Percentiles rank a stretch among this genome's conserved stretches.
These are phyloP conservation scores for Ophiocordyceps camponoti-saundersi DNA, from an alignment of 2,329 filamentous ascomycete species.

Conservation along the genomic window DNA sequence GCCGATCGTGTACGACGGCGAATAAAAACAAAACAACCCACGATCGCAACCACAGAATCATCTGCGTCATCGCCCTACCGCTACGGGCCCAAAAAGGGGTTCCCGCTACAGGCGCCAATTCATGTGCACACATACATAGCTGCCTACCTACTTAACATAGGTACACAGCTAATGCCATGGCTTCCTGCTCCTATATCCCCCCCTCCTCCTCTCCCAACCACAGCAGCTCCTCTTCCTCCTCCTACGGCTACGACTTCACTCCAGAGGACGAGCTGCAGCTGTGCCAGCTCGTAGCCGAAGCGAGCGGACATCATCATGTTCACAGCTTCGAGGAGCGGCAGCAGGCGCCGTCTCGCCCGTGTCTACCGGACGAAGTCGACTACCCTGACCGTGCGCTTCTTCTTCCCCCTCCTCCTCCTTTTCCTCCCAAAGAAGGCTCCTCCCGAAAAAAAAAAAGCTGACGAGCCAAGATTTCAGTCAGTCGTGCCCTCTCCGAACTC, in stretches of 20 bases:
- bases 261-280: constrained; percentile 27
- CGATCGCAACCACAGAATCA: too few species aligned
- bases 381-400: constrained; percentile 36
- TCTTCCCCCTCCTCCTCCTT: not conserved
- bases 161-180: too few species aligned
- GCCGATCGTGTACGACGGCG: too few species aligned
- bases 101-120: too few species aligned
- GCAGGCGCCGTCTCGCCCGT: too few species aligned
- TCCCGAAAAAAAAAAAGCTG: constrained; percentile 14
- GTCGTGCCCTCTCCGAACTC: constrained; percentile 18
- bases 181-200: too few species aligned
- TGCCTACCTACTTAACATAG: not conserved
- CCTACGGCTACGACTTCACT: constrained; percentile 30
- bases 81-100: too few species aligned
- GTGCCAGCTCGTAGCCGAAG: constrained; percentile 11
- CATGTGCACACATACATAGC: not conserved
- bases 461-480: constrained; percentile 47
- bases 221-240: too few species aligned
- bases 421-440: not conserved
- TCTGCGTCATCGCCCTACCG: too few species aligned
- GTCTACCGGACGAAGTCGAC: constrained; percentile 2
- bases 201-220: constrained; percentile 9
- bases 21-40: too few species aligned
- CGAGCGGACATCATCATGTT: not conserved
- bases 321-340: not conserved